These are phyloP conservation scores for Dryas octopetala DNA, from an alignment of 306 rosid genomes.

Conservation along the genomic window DNA sequence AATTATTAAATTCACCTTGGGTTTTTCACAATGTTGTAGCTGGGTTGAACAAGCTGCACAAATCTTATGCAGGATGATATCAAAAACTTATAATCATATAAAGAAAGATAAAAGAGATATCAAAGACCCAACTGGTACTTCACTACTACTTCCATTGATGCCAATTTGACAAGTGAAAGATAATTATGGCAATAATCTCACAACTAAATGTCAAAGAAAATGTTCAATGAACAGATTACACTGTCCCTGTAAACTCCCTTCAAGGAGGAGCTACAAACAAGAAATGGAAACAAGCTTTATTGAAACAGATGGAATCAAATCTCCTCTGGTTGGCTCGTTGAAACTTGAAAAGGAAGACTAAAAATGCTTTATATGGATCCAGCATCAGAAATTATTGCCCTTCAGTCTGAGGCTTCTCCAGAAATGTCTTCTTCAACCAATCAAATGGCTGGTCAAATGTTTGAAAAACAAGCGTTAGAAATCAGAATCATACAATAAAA, in stretches of 20 bases:
- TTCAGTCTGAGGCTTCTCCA: constrained; percentile 28
- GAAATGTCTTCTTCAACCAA: constrained; percentile 38
- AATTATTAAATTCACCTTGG: neutral
- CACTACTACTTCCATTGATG: neutral
- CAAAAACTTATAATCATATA: neutral
- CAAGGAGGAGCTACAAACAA: neutral
- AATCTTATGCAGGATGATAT: neutral
- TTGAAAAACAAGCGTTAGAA: neutral
- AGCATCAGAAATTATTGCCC: constrained; percentile 12
- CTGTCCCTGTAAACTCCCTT: no score
- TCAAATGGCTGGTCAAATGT: constrained; percentile 31
- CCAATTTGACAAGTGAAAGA: neutral
- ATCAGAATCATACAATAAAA: neutral
- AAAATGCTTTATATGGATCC: neutral
- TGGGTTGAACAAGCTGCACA: neutral
- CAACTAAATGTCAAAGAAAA: neutral
- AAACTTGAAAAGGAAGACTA: neutral
- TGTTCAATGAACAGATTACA: neutral
- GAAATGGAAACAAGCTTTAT: constrained; percentile 19
- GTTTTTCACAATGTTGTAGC: neutral
- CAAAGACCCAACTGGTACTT: neutral
- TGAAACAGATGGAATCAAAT: constrained; percentile 7
- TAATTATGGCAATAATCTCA: neutral
- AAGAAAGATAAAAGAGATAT: neutral
- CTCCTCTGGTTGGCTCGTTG: neutral